Percentiles rank a stretch among this genome's conserved stretches.
phyloP scores from a whole-genome alignment of 257 asterid species.

The Avicennia marina region DNA sequence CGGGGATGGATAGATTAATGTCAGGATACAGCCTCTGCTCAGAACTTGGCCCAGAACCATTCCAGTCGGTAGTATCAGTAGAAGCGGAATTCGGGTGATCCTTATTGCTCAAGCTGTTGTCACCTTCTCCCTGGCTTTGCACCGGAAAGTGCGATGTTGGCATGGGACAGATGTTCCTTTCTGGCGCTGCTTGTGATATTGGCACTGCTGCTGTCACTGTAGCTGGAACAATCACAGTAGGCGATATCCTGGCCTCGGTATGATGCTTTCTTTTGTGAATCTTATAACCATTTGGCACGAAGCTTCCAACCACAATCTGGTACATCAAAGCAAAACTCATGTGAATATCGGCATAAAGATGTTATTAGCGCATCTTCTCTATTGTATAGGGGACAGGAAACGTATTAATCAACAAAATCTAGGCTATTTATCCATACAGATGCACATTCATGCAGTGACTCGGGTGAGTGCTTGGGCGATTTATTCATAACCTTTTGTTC shows the following conservation, averaged over 20 bases:
- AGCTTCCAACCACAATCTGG: slow-evolving; percentile 87
- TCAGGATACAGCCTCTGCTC: background rate
- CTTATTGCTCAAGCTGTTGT: slow-evolving; percentile 38
- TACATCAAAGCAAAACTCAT: background rate
- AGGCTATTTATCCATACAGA: too few relatives aligned
- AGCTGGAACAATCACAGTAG: slow-evolving; percentile 24
- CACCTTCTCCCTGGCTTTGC: slow-evolving; percentile 45
- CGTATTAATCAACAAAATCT: too few relatives aligned
- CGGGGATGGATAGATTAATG: background rate
- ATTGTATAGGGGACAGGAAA: too few relatives aligned
- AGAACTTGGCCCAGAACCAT: background rate
- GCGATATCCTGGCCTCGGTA: slow-evolving; percentile 31
- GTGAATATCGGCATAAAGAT: background rate
- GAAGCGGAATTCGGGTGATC: slow-evolving; percentile 44
- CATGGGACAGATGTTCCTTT: slow-evolving; percentile 23
- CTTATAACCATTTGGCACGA: slow-evolving; percentile 48
- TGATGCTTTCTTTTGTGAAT: slow-evolving; percentile 45
- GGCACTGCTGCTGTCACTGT: slow-evolving; percentile 55
- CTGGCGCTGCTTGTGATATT: slow-evolving; percentile 57
- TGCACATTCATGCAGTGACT: too few relatives aligned
- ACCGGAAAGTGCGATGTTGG: slow-evolving; percentile 33
- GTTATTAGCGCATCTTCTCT: too few relatives aligned
- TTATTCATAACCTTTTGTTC: too few relatives aligned
- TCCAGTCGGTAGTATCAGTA: slow-evolving; percentile 33
- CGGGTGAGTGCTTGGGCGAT: too few relatives aligned